Percentiles rank a stretch among this genome's conserved stretches.
phyloP scores from a whole-genome alignment of 805 yeast genomes.

The Middelhovenomyces tepae region DNA sequence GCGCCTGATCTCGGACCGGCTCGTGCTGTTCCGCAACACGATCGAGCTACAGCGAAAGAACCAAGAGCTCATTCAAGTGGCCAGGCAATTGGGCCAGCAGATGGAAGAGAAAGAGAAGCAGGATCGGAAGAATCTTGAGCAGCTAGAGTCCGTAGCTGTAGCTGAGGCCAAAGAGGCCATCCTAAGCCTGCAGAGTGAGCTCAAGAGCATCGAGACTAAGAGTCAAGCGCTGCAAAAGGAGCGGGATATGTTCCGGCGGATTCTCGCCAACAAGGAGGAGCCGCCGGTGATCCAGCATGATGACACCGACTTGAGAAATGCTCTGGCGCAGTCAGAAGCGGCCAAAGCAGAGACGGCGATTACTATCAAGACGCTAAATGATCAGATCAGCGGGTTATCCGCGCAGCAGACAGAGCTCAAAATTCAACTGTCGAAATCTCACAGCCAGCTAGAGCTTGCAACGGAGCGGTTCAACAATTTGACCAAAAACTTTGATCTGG shows the following conservation, averaged over 20 bases:
- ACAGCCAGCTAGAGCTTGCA: slow-evolving; percentile 44
- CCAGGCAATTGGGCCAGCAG: slow-evolving; percentile 62
- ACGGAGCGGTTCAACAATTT: slow-evolving; percentile 42
- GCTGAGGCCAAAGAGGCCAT: slow-evolving; percentile 29
- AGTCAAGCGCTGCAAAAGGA: slow-evolving; percentile 51
- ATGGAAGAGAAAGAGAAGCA: slow-evolving; percentile 54
- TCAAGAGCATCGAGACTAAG: slow-evolving; percentile 42
- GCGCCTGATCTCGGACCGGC: slow-evolving; percentile 56
- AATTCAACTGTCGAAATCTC: slow-evolving; percentile 43
- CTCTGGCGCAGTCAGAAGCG: slow-evolving; percentile 30
- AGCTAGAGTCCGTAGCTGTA: slow-evolving; percentile 25
- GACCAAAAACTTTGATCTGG: slow-evolving; percentile 32
- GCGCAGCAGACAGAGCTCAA: slow-evolving; percentile 39
- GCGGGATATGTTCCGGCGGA: slow-evolving; percentile 53
- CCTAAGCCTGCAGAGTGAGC: slow-evolving; percentile 20
- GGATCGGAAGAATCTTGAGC: slow-evolving; percentile 16
- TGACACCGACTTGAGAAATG: slow-evolving; percentile 18
- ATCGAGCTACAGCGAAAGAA: slow-evolving; percentile 67
- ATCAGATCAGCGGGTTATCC: slow-evolving; percentile 34
- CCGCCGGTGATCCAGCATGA: no score
- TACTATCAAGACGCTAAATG: slow-evolving; percentile 42
- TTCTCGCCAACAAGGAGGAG: slow-evolving; percentile 12
- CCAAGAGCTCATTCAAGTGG: slow-evolving; percentile 56
- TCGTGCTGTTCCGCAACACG: slow-evolving; percentile 60
- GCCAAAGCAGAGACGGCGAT: slow-evolving; percentile 33